phyloP scores from a whole-genome alignment of 2,329 filamentous ascomycete genomes.

The Aspergillus pseudoglaucus region DNA sequence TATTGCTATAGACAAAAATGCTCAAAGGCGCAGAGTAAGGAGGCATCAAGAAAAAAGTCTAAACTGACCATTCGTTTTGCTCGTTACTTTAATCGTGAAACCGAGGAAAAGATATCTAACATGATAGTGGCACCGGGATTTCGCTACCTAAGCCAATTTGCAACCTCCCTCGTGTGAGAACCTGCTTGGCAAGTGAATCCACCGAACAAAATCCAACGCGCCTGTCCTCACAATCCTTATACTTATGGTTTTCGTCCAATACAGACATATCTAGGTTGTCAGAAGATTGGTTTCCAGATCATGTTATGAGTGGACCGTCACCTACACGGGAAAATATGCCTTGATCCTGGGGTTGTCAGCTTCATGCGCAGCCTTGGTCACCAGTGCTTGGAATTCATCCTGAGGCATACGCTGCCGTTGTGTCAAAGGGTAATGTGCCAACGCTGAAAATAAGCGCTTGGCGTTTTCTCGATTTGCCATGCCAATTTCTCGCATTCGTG shows the following conservation, averaged over 20 bases:
- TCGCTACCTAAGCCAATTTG: too few relatives aligned
- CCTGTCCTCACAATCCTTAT: not conserved
- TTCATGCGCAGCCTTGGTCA: slow-evolving; percentile 33
- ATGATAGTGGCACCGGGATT: too few relatives aligned
- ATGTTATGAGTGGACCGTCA: slow-evolving; percentile 1
- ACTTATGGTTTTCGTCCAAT: slow-evolving; percentile 34
- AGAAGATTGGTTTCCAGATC: slow-evolving; percentile 5
- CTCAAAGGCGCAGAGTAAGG: too few relatives aligned
- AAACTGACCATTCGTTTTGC: too few relatives aligned
- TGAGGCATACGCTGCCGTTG: slow-evolving; percentile 36
- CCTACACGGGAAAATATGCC: slow-evolving; percentile 42
- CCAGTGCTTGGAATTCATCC: slow-evolving; percentile 31
- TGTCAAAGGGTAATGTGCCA: slow-evolving; percentile 41
- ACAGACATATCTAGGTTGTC: slow-evolving; percentile 34
- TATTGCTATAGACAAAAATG: not conserved
- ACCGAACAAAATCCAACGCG: not conserved
- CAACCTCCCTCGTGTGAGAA: too few relatives aligned
- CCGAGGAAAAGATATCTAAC: too few relatives aligned
- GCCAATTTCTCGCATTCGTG: slow-evolving; percentile 38
- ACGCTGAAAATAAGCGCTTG: slow-evolving; percentile 30
- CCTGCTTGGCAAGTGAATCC: not conserved
- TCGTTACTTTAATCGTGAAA: too few relatives aligned
- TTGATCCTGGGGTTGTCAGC: slow-evolving; percentile 32
- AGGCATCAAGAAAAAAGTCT: too few relatives aligned
- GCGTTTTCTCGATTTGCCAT: slow-evolving; percentile 33